Evolutionary conservation across 1,284 basidiomycete genomes (phyloP).

Genomic region (Schizophyllum commune): DNA sequence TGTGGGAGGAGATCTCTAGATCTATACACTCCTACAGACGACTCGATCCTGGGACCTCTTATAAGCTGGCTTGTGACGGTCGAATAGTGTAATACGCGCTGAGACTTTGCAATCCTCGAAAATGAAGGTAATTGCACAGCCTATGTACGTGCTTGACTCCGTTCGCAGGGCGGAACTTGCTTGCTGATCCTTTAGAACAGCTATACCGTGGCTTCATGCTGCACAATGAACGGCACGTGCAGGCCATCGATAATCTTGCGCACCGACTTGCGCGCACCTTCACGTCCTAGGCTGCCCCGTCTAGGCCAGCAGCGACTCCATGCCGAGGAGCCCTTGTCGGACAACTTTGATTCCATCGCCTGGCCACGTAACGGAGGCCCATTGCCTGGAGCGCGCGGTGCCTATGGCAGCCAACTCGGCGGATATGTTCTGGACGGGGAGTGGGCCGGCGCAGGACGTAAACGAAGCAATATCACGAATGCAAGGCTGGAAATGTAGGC

Average conservation of each 20-base stretch:
- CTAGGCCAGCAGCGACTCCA: conserved; percentile 65
- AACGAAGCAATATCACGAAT: conserved; percentile 64
- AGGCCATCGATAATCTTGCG: conserved; percentile 39
- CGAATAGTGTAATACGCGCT: no score
- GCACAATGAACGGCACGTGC: conserved; percentile 56
- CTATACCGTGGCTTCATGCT: conserved; percentile 77
- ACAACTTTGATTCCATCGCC: conserved; percentile 63
- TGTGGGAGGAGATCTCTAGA: no score
- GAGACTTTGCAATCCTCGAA: no score
- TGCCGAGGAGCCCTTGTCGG: conserved; percentile 69
- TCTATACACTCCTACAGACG: no score
- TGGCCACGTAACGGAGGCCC: no score
- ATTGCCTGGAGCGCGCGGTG: no score
- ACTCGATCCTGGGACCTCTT: no score
- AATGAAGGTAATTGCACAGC: conserved; percentile 50
- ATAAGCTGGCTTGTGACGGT: no score
- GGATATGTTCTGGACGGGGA: conserved; percentile 72
- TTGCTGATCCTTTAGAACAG: conserved; percentile 25
- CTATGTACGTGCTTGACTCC: conserved; percentile 37
- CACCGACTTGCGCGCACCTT: not conserved
- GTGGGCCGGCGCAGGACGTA: conserved; percentile 41
- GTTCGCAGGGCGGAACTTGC: not conserved
- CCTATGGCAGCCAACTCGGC: conserved; percentile 71
- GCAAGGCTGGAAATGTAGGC: conserved; percentile 66
- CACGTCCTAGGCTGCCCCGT: conserved; percentile 2